Percentiles rank a stretch among this genome's conserved stretches.
Evolutionary conservation across 139 green algal species (phyloP).

Genomic region (Chara braunii): DNA sequence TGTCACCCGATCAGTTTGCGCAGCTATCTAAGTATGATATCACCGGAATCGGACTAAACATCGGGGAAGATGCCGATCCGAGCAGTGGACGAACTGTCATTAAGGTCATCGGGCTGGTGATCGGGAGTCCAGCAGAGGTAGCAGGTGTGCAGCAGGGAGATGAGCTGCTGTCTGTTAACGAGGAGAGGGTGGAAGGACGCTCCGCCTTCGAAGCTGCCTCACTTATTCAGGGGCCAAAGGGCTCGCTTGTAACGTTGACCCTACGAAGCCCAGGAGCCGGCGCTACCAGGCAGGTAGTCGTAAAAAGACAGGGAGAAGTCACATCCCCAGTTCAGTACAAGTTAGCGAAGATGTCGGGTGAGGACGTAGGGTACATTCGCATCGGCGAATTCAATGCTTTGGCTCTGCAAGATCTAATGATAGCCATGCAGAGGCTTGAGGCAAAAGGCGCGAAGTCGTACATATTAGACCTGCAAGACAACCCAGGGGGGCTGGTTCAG

Average conservation of each 20-base stretch:
- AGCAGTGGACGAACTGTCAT: conserved; percentile 27
- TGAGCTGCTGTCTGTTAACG: conserved; percentile 69
- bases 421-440: conserved; percentile 55
- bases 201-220: conserved; percentile 59
- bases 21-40: conserved; percentile 91
- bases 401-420: conserved; percentile 60
- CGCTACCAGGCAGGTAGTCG: neutral
- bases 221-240: conserved; percentile 38
- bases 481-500: conserved; percentile 78
- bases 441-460: conserved; percentile 52
- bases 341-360: neutral
- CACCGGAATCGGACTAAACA: conserved; percentile 85
- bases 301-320: neutral
- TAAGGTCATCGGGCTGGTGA: conserved; percentile 73
- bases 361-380: conserved; percentile 51
- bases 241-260: conserved; percentile 7
- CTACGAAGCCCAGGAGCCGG: neutral
- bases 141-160: conserved; percentile 73
- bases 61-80: conserved; percentile 72
- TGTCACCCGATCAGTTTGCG: conserved; percentile 66
- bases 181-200: conserved; percentile 33
- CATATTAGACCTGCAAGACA: conserved; percentile 88
- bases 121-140: conserved; percentile 54
- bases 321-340: neutral
- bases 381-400: conserved; percentile 69